These are phyloP conservation scores for Davidsoniella neocaledoniae DNA, from an alignment of 2,329 filamentous ascomycete genomes.

Conservation along the genomic window DNA sequence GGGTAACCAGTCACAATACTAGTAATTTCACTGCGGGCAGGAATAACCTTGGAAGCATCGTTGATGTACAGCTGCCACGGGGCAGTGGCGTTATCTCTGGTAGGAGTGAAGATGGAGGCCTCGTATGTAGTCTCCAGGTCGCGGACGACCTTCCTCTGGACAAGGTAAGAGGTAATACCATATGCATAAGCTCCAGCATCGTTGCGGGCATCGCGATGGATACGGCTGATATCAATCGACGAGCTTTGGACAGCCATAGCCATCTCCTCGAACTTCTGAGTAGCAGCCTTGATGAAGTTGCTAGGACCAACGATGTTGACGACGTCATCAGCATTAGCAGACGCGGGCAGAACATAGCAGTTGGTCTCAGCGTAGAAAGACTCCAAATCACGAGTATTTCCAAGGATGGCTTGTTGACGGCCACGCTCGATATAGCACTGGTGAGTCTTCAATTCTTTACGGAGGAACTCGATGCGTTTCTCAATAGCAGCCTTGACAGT, in stretches of 20 bases:
- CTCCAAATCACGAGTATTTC: constrained; percentile 56
- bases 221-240: constrained; percentile 64
- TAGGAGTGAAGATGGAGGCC: constrained; percentile 74
- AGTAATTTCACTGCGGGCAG: constrained; percentile 58
- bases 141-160: constrained; percentile 63
- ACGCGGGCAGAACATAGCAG: constrained; percentile 70
- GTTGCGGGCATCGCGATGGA: constrained; percentile 56
- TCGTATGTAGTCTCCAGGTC: constrained; percentile 66
- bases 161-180: constrained; percentile 75
- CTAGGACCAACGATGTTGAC: constrained; percentile 72
- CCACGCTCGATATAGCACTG: constrained; percentile 71
- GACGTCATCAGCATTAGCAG: constrained; percentile 61
- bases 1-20: constrained; percentile 58
- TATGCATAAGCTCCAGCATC: constrained; percentile 66
- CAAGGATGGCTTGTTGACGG: constrained; percentile 88
- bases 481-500: constrained; percentile 69
- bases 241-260: constrained; percentile 75
- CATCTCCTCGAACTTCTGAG: constrained; percentile 74
- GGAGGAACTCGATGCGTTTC: constrained; percentile 57
- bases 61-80: constrained; percentile 81
- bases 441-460: constrained; percentile 57
- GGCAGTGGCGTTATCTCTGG: constrained; percentile 48
- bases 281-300: constrained; percentile 53
- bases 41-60: constrained; percentile 67
- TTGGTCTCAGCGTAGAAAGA: constrained; percentile 84